phyloP scores from a whole-genome alignment of 768 basidiomycete genomes.

The Phanerodontia chrysosporium region DNA sequence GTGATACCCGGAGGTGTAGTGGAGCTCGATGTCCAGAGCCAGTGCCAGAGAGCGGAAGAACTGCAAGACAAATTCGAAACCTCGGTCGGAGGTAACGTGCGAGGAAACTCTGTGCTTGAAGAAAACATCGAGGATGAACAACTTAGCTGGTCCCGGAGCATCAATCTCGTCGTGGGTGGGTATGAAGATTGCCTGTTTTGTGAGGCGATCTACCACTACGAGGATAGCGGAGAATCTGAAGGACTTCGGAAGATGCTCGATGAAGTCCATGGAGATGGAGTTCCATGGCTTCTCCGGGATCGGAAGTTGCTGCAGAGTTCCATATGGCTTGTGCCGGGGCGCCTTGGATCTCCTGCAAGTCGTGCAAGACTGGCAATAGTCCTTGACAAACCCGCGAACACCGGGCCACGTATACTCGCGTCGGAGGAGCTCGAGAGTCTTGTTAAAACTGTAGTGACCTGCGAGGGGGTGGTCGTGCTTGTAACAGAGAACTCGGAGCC shows the following conservation, averaged over 20 bases:
- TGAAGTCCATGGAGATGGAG: conserved; percentile 20
- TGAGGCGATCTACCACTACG: conserved; percentile 11
- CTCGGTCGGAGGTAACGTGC: conserved; percentile 31
- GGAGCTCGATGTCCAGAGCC: conserved; percentile 14
- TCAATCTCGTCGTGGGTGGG: conserved; percentile 10
- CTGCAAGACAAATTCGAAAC: conserved; percentile 29
- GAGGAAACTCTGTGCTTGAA: conserved; percentile 11
- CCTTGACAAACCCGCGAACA: conserved; percentile 20
- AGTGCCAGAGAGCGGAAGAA: conserved; percentile 20
- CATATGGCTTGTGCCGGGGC: conserved; percentile 23
- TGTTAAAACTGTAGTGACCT: conserved; percentile 38
- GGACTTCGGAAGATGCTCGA: conserved; percentile 18
- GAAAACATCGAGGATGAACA: conserved; percentile 17
- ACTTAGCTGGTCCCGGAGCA: conserved; percentile 10
- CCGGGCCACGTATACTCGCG: conserved; percentile 40
- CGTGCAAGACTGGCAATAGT: conserved; percentile 30
- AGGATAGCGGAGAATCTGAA: conserved; percentile 17
- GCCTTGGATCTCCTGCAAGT: conserved; percentile 27
- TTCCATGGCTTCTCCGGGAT: conserved; percentile 16
- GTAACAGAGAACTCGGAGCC: conserved; percentile 24
- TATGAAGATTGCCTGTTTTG: conserved; percentile 9
- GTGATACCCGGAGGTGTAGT: conserved; percentile 31
- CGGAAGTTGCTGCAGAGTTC: conserved; percentile 31
- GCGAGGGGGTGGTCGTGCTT: conserved; percentile 34
- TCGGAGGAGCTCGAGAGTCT: conserved; percentile 28